These are phyloP conservation scores for Colletotrichum echinochloae DNA, from an alignment of 2,329 filamentous ascomycete species.

Conservation along the genomic window DNA sequence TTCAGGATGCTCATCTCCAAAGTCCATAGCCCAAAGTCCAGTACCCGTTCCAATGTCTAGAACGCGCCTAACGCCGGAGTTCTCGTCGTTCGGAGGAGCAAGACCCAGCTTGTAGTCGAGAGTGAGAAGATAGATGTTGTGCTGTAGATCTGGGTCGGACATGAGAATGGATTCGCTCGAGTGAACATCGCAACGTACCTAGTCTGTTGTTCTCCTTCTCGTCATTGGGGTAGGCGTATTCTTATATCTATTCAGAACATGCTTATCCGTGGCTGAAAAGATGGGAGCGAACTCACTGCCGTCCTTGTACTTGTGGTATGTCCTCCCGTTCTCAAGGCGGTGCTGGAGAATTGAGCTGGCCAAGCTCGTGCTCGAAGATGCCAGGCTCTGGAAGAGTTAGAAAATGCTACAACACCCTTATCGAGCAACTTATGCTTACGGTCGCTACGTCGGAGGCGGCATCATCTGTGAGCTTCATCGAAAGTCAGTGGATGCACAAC, in stretches of 20 bases:
- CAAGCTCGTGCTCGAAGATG: background rate
- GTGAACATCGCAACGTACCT: background rate
- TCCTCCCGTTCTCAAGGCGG: conserved; percentile 7
- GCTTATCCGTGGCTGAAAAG: too few relatives aligned
- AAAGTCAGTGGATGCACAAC: background rate
- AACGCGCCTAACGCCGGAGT: conserved; percentile 41
- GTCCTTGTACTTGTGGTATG: conserved; percentile 5
- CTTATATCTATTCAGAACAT: background rate
- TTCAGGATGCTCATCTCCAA: conserved; percentile 44
- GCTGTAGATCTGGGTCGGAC: conserved; percentile 49
- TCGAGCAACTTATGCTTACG: background rate
- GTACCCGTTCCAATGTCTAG: conserved; percentile 23
- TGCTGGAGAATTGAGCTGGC: background rate
- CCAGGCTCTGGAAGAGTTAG: background rate
- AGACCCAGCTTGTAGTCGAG: conserved; percentile 47
- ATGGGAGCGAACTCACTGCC: background rate
- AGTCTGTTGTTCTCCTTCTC: conserved; percentile 11
- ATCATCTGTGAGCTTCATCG: background rate
- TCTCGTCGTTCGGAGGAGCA: conserved; percentile 41
- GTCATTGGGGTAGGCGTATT: conserved; percentile 23
- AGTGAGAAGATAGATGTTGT: conserved; percentile 50
- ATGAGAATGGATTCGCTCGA: background rate
- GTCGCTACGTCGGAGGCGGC: background rate
- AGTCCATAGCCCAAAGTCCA: conserved; percentile 34
- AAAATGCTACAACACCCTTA: background rate